Evolutionary conservation across 352 stramenopile species (phyloP).

Genomic region (Pythium aquatile): DNA sequence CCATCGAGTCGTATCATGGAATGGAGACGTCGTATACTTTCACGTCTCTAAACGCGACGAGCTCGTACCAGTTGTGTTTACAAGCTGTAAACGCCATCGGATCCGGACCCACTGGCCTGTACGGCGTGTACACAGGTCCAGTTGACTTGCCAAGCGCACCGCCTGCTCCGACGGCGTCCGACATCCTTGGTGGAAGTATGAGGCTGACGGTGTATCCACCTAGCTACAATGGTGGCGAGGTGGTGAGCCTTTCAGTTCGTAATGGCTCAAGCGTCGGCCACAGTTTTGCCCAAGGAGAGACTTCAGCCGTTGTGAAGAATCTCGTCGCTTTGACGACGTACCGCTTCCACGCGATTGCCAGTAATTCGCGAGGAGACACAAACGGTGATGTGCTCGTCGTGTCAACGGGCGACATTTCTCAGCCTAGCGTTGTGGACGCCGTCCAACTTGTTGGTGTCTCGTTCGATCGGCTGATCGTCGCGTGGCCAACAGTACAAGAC

Average conservation of each 20-base stretch:
- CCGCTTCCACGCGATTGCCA: constrained; percentile 34
- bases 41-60: constrained; percentile 15
- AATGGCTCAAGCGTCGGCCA: constrained; percentile 22
- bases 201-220: constrained; percentile 16
- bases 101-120: neutral
- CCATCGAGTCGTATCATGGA: constrained; percentile 7
- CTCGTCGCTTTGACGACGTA: constrained; percentile 42
- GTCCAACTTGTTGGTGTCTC: constrained; percentile 28
- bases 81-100: constrained; percentile 16
- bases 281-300: constrained; percentile 25
- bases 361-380: constrained; percentile 37
- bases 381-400: constrained; percentile 26
- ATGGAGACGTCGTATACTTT: constrained; percentile 5
- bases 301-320: constrained; percentile 30
- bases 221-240: constrained; percentile 43
- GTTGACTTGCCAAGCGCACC: constrained; percentile 23
- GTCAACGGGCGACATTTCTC: constrained; percentile 36
- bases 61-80: constrained; percentile 12
- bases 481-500: constrained; percentile 39
- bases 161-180: constrained; percentile 8
- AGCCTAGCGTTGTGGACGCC: constrained; percentile 32
- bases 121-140: constrained; percentile 7
- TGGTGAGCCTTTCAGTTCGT: constrained; percentile 34
- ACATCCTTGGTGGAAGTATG: constrained; percentile 23
- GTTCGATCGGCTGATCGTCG: constrained; percentile 38